Percentiles rank a stretch among this genome's conserved stretches.
Conservation (phyloP, 2,329 filamentous ascomycete genomes). For the Fusarium praegraminearum region DNA sequence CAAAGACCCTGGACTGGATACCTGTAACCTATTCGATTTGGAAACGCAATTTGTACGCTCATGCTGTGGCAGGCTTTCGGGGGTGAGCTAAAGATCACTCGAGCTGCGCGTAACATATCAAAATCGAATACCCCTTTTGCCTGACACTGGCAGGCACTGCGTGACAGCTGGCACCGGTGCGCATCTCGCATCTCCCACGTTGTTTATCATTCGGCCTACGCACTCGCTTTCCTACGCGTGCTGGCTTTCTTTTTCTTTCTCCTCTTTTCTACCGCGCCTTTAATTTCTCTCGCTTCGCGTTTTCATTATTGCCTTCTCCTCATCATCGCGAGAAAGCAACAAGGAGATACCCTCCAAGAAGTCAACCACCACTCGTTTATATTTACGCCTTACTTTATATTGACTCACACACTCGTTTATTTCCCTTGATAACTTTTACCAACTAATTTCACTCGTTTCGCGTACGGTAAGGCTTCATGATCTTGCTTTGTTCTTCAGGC, state of each 20-base stretch:
- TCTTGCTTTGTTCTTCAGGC: background rate
- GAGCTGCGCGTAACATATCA: conserved; percentile 27
- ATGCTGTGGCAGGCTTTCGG: conserved; percentile 37
- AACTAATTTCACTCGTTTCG: background rate
- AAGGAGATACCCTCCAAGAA: conserved; percentile 2
- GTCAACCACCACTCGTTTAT: conserved; percentile 27
- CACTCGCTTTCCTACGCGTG: conserved; percentile 4
- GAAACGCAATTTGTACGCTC: conserved; percentile 31
- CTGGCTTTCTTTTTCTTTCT: conserved; percentile 6
- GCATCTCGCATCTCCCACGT: conserved; percentile 19
- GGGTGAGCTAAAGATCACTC: conserved; percentile 10
- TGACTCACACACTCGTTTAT: conserved; percentile 18
- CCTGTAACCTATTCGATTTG: conserved; percentile 29
- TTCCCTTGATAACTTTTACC: background rate
- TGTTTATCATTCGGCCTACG: conserved; percentile 22
- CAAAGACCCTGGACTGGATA: conserved; percentile 6
- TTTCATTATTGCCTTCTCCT: conserved; percentile 14
- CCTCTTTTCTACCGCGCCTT: conserved; percentile 5
- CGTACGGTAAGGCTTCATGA: conserved; percentile 6
- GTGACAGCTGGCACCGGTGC: conserved; percentile 41
- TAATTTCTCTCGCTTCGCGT: conserved; percentile 10
- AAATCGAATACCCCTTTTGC: conserved; percentile 21
- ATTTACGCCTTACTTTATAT: conserved; percentile 11
- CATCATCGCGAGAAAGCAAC: conserved; percentile 16
- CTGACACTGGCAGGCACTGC: conserved; percentile 33